A percentile compares a stretch with the other conserved stretches of the same genome.
Conservation (phyloP, 2,329 filamentous ascomycete genomes). For the Plenodomus lindquistii region DNA sequence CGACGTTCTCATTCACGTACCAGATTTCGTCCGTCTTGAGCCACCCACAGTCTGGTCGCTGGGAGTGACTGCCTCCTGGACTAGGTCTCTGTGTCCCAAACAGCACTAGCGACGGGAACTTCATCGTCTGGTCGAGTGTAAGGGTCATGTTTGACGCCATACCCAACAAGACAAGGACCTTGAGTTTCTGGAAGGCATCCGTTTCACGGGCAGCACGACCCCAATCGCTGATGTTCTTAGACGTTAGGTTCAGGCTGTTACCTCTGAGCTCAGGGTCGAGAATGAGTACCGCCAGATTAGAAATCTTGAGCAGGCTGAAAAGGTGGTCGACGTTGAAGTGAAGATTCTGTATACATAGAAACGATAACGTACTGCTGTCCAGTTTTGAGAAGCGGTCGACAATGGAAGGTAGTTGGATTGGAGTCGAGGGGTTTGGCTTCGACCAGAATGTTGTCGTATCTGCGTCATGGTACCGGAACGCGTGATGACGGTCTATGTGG, state of each 20-base stretch:
- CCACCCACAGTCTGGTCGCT: not conserved
- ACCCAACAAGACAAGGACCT: constrained; percentile 16
- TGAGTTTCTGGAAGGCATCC: constrained; percentile 19
- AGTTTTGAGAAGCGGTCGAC: constrained; percentile 14
- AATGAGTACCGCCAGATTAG: constrained; percentile 20
- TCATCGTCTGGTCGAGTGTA: constrained; percentile 10
- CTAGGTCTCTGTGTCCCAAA: constrained; percentile 11
- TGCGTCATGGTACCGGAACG: constrained; percentile 10
- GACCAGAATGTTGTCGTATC: not conserved
- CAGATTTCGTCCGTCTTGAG: not conserved
- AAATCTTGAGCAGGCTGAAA: constrained; percentile 16
- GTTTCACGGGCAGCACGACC: constrained; percentile 21
- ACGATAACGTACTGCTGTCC: constrained; percentile 15
- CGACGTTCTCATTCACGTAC: no score
- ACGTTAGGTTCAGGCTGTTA: not conserved
- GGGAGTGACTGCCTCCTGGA: not conserved
- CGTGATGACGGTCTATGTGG: constrained; percentile 14
- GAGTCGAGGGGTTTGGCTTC: not conserved
- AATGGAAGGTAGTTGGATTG: constrained; percentile 17
- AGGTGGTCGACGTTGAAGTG: constrained; percentile 16
- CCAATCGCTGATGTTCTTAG: constrained; percentile 20
- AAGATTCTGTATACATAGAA: constrained; percentile 20
- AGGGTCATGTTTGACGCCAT: constrained; percentile 4
- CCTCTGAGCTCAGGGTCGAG: constrained; percentile 9
- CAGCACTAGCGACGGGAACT: constrained; percentile 18